Evolutionary conservation across 441 rosid genomes (phyloP).

Genomic region (Oxalis stricta): DNA sequence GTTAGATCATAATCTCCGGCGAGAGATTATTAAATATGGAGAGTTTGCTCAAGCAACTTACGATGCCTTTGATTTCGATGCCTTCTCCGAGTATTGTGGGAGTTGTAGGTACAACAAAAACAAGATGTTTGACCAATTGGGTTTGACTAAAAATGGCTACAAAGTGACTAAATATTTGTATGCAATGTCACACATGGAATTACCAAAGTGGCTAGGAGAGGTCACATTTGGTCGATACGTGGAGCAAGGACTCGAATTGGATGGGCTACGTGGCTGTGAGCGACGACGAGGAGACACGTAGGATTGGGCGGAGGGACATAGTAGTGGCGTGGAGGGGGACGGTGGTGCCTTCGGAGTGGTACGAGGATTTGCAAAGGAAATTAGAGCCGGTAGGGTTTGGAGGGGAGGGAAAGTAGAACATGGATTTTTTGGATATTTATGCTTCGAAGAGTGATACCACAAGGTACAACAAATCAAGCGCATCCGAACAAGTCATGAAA

Average conservation of each 20-base stretch:
- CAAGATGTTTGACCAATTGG: constrained; percentile 15
- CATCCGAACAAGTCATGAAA: constrained; percentile 25
- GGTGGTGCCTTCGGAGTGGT: constrained; percentile 22
- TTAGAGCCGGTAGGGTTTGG: constrained; percentile 12
- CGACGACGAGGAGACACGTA: constrained; percentile 10
- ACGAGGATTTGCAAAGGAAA: constrained; percentile 17
- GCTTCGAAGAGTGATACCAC: constrained; percentile 14
- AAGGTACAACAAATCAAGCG: constrained; percentile 24
- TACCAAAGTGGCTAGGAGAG: constrained; percentile 24
- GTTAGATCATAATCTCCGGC: constrained; percentile 21
- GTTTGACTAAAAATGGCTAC: constrained; percentile 18
- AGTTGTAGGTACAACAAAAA: constrained; percentile 17
- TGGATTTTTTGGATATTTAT: constrained; percentile 24
- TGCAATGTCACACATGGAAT: constrained; percentile 24
- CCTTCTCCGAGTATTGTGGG: constrained; percentile 20
- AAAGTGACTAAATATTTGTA: constrained; percentile 15
- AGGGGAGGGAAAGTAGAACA: constrained; percentile 16
- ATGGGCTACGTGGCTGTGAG: constrained; percentile 26
- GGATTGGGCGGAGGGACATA: constrained; percentile 27
- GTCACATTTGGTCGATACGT: constrained; percentile 9
- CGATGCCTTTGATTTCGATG: constrained; percentile 25
- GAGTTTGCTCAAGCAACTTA: constrained; percentile 25
- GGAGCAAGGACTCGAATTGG: constrained; percentile 34
- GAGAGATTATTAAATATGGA: constrained; percentile 24
- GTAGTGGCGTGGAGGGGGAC: constrained; percentile 31